These are phyloP conservation scores for Cercospora nicotianae DNA, from an alignment of 2,329 filamentous ascomycete genomes.

Conservation along the genomic window DNA sequence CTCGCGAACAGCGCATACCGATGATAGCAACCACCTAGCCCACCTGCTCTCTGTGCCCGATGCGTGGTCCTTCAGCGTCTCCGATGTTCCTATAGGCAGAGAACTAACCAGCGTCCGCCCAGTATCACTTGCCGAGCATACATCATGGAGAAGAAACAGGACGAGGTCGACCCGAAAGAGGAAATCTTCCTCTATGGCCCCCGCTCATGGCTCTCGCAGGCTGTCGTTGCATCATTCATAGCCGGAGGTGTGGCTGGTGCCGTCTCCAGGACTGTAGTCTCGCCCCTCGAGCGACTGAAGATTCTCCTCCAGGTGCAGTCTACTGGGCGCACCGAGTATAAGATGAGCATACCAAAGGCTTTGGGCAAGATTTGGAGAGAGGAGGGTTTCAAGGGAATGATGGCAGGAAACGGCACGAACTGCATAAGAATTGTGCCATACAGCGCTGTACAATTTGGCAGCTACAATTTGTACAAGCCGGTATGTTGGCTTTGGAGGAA, in stretches of 20 bases:
- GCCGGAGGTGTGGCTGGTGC: constrained; percentile 92
- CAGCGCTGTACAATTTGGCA: constrained; percentile 96
- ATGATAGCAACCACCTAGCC: constrained; percentile 3
- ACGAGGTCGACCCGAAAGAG: neutral
- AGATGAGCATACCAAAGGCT: constrained; percentile 84
- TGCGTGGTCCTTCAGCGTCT: neutral
- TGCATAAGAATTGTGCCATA: constrained; percentile 98
- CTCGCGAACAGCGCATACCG: neutral
- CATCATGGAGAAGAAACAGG: constrained; percentile 1
- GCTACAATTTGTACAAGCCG: constrained; percentile 95
- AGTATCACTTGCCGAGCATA: neutral
- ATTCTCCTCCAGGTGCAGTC: constrained; percentile 98
- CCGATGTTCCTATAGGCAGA: neutral
- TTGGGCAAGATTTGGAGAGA: constrained; percentile 94
- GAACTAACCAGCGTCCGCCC: neutral
- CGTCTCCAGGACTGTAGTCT: constrained; percentile 96
- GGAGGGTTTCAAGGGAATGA: constrained; percentile 95
- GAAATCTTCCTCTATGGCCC: constrained; percentile 7
- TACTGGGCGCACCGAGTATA: constrained; percentile 86
- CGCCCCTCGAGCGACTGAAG: constrained; percentile 91
- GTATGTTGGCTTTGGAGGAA: constrained; percentile 53
- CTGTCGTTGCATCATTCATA: constrained; percentile 86
- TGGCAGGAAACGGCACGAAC: constrained; percentile 97
- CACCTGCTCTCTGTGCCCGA: neutral
- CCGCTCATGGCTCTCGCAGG: constrained; percentile 63